Evolutionary conservation across 805 yeast genomes (phyloP), one percentile per base, ranked within the genome.

Genomic region (Phaffomyces antillensis): DNA sequence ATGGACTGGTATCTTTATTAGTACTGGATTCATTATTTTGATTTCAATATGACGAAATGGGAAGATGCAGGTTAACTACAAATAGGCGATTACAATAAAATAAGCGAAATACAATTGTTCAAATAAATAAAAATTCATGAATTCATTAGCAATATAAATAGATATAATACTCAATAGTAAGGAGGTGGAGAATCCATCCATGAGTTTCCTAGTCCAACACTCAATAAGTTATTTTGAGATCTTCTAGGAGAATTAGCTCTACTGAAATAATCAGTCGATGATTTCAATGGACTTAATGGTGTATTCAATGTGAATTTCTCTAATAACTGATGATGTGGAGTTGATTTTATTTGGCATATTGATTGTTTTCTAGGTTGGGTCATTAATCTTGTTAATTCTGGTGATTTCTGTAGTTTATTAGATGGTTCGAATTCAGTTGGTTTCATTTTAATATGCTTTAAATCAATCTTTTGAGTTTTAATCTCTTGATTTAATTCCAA

Each of bases 191-290:
- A 48, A 17, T 37, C 41, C 50, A 51, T 48, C 33, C 44, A 41
- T 33, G 46, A 36, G 17, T 39, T 40, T 25, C 46, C 53, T 24
- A 53, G 34, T 3, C 59, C 59, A 39, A 53, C 51, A 38, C 49
- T 49, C 50, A 43, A 36, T 20, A 56, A 26, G 37, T 55, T 51
- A 26, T 52, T 49, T 39, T 56, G 60, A 2, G 62, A 58, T 37
- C 58, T 55, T 34, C 54, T 44, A 36, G 62, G 61, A 10, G 61
- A 56, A 20, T 44, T 51, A 1, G 51, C 37, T 20, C 55, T 41
- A 18, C 40, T n/a, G 24, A 50, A 48, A n/a, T 48, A 39, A 20
- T 52, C 48, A 7, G 52, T 32, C 12, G 30, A 28, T 35, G 52
- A 31, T 32, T 46, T 47, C 39, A 54, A 39, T n/a, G 54, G 50